Conservation (phyloP, 441 rosid genomes). For the Populus hybrid region DNA sequence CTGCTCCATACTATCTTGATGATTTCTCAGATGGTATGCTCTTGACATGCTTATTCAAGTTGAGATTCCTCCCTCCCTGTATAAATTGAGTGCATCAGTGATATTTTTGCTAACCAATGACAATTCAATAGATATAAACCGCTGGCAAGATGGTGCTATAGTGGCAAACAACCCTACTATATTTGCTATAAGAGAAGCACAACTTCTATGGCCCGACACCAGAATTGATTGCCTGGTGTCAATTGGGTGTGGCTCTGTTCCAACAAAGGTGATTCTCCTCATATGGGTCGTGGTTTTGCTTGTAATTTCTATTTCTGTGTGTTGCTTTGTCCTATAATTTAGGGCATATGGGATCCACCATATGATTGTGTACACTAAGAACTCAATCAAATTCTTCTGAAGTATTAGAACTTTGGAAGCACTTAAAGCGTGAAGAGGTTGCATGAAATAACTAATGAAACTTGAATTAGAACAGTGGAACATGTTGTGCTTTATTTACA, state of each 20-base stretch:
- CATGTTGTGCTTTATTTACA: neutral
- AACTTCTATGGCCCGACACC: conserved; percentile 99
- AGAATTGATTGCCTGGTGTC: conserved; percentile 94
- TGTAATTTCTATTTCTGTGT: neutral
- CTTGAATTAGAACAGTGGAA: neutral
- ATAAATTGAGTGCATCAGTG: neutral
- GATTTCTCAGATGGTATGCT: conserved; percentile 87
- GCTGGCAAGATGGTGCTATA: conserved; percentile 99
- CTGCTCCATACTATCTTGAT: conserved; percentile 99
- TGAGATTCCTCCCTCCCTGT: neutral
- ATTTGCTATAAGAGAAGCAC: conserved; percentile 94
- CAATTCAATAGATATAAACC: conserved; percentile 50
- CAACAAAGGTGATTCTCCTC: conserved; percentile 63
- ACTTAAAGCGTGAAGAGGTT: neutral
- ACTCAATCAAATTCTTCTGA: neutral
- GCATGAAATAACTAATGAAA: neutral
- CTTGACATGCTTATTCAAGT: conserved; percentile 15
- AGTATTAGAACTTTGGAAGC: neutral
- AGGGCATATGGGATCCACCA: neutral
- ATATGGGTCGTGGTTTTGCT: neutral
- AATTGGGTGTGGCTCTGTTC: conserved; percentile 94
- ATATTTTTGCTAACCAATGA: conserved; percentile 1
- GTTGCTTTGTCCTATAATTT: neutral
- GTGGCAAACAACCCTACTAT: conserved; percentile 97
- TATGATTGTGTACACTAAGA: neutral